phyloP scores from a whole-genome alignment of 306 rosid species.

The Fagus sylvatica region DNA sequence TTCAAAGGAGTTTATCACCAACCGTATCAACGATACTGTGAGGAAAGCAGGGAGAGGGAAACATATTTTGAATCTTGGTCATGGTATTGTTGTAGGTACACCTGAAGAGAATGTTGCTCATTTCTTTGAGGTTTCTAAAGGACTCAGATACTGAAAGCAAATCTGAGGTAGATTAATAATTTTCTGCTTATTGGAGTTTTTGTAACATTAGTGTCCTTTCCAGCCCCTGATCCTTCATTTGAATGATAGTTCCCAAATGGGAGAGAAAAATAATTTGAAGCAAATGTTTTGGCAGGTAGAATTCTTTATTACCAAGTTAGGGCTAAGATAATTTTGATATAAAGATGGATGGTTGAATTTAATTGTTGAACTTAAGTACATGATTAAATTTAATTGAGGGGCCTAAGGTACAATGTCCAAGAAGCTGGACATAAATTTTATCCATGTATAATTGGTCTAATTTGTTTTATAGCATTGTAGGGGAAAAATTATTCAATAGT shows the following conservation, averaged over 20 bases:
- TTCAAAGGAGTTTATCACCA: slow-evolving; percentile 81
- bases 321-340: background rate
- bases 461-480: too few species aligned
- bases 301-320: background rate
- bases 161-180: slow-evolving; percentile 7
- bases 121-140: slow-evolving; percentile 95
- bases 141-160: slow-evolving; percentile 58
- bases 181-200: slow-evolving; percentile 20
- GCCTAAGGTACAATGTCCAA: too few species aligned
- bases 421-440: too few species aligned
- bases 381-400: too few species aligned
- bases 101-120: slow-evolving; percentile 74
- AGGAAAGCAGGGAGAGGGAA: slow-evolving; percentile 80
- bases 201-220: slow-evolving; percentile 12
- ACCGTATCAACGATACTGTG: slow-evolving; percentile 78
- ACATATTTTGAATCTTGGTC: slow-evolving; percentile 74
- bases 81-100: slow-evolving; percentile 49
- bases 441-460: too few species aligned
- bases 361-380: background rate
- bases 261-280: background rate
- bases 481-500: too few species aligned
- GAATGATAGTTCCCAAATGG: background rate
- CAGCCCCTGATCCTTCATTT: background rate
- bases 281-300: background rate
- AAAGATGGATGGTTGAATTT: background rate